Evolutionary conservation across 1,284 basidiomycete species (phyloP).

Genomic region (Exobasidium cylindrosporum): DNA sequence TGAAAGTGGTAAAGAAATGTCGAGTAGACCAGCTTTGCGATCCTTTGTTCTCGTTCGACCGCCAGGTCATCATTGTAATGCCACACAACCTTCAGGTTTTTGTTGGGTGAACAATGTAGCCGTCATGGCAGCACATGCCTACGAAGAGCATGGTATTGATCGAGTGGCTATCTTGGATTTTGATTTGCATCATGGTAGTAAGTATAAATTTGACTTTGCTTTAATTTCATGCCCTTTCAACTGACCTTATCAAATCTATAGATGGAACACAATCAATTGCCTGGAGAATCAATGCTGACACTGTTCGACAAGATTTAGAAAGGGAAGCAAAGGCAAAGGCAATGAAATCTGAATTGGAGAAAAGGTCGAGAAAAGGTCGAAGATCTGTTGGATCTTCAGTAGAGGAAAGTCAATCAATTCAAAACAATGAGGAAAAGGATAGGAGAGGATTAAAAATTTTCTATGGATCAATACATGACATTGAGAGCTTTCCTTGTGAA

Average conservation of each 20-base stretch:
- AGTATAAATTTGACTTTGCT: slow-evolving; percentile 1
- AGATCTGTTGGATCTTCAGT: neutral
- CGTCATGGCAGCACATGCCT: slow-evolving; percentile 86
- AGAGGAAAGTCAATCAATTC: slow-evolving; percentile 15
- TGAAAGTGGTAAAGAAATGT: neutral
- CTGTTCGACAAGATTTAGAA: slow-evolving; percentile 55
- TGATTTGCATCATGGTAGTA: slow-evolving; percentile 73
- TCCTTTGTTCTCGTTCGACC: slow-evolving; percentile 53
- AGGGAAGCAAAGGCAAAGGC: slow-evolving; percentile 32
- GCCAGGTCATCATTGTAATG: slow-evolving; percentile 54
- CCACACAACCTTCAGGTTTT: slow-evolving; percentile 67
- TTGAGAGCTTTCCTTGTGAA: slow-evolving; percentile 85
- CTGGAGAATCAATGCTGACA: slow-evolving; percentile 88
- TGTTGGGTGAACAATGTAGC: slow-evolving; percentile 93
- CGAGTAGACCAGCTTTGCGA: slow-evolving; percentile 11
- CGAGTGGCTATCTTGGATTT: slow-evolving; percentile 86
- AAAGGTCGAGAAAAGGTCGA: neutral
- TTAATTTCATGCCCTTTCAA: neutral
- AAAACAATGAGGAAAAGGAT: no score
- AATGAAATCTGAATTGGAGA: neutral
- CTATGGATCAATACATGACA: slow-evolving; percentile 86
- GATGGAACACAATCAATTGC: slow-evolving; percentile 89
- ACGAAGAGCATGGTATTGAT: slow-evolving; percentile 73
- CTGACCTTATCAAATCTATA: slow-evolving; percentile 56
- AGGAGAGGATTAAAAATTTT: slow-evolving; percentile 65